phyloP scores from a whole-genome alignment of 1,139 yeast species.

The Neolecta irregularis region DNA sequence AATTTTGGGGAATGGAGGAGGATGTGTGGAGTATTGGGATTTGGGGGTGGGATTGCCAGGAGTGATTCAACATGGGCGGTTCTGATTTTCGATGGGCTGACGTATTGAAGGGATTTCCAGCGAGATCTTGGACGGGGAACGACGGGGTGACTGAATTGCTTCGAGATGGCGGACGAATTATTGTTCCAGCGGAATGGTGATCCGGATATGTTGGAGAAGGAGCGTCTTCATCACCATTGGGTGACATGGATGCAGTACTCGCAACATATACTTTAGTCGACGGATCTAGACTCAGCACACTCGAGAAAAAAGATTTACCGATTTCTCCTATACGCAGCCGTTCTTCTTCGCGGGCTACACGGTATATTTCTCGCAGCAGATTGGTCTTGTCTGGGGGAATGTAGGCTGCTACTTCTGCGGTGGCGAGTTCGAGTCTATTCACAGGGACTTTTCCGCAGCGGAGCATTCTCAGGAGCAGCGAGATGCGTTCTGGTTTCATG shows the following conservation, averaged over 20 bases:
- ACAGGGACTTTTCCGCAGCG: slow-evolving; percentile 23
- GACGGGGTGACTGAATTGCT: no score
- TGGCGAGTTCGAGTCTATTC: slow-evolving; percentile 20
- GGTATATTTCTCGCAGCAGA: slow-evolving; percentile 22
- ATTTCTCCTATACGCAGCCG: slow-evolving; percentile 8
- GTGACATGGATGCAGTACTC: slow-evolving; percentile 3
- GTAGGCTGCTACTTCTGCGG: slow-evolving; percentile 14
- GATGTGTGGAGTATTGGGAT: no score
- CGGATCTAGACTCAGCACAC: background rate
- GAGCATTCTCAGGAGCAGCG: slow-evolving; percentile 33
- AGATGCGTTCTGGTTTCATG: slow-evolving; percentile 39
- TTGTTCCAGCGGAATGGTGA: no score
- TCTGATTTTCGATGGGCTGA: no score
- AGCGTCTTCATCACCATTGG: background rate
- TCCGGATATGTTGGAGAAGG: background rate
- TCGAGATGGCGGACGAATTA: no score
- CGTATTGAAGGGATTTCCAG: no score
- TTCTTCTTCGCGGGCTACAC: slow-evolving; percentile 19
- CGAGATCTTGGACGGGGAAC: no score
- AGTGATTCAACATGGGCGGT: no score
- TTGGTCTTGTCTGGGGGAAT: slow-evolving; percentile 16
- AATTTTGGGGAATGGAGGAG: no score
- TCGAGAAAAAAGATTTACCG: background rate
- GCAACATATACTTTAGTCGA: slow-evolving; percentile 8
- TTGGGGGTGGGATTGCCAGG: no score